Conservation (phyloP, 1,139 yeast genomes). For the Trichomonascaceae sp. region DNA sequence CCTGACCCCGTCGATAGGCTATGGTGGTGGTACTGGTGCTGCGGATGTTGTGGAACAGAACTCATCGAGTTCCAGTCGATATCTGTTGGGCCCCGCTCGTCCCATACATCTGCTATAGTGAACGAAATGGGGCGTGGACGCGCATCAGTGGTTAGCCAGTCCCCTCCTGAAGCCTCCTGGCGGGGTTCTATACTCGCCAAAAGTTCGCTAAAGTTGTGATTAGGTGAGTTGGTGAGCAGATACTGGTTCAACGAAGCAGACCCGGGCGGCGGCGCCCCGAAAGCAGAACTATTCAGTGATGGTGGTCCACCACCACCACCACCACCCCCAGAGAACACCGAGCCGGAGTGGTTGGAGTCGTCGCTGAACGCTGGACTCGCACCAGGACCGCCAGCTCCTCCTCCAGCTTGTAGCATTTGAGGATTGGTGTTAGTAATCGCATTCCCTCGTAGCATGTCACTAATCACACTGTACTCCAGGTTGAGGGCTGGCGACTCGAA, state of each 20-base stretch:
- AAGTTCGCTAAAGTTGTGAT: conserved; percentile 12
- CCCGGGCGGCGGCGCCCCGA: too few species aligned
- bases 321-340: too few species aligned
- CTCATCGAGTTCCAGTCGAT: too few species aligned
- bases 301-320: too few species aligned
- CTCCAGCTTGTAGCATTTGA: conserved; percentile 10
- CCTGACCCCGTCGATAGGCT: neutral
- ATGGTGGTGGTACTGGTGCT: too few species aligned
- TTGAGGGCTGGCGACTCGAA: conserved; percentile 70
- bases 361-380: conserved; percentile 18
- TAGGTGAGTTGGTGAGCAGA: conserved; percentile 10
- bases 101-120: conserved; percentile 12
- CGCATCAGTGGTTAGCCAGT: conserved; percentile 13
- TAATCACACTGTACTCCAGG: conserved; percentile 62
- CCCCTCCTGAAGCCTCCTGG: too few species aligned
- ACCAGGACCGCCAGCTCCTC: conserved; percentile 1
- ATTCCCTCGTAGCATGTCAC: conserved; percentile 42
- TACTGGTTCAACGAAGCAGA: conserved; percentile 14
- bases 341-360: conserved; percentile 11
- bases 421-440: conserved; percentile 14
- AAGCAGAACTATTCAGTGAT: too few species aligned
- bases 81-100: too few species aligned
- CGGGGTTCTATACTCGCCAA: conserved; percentile 12
- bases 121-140: conserved; percentile 17
- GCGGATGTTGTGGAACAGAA: neutral